phyloP scores from a whole-genome alignment of 148 eudicot species.

The Selenicereus undatus region DNA sequence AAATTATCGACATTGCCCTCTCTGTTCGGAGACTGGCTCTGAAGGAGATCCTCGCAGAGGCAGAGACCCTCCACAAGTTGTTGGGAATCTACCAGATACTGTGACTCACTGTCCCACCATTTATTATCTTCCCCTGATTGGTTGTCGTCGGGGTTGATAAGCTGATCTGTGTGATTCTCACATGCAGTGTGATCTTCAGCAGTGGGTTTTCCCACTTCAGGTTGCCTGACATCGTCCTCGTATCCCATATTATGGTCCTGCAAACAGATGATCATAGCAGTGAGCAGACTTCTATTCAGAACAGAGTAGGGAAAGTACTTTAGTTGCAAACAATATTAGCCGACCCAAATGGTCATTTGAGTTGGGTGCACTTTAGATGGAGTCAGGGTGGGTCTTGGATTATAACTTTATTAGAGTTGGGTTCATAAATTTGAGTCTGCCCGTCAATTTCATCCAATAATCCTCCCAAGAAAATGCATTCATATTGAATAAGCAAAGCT shows the following conservation, averaged over 20 bases:
- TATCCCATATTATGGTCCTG: slow-evolving; percentile 32
- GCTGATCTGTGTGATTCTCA: slow-evolving; percentile 32
- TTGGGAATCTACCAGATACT: slow-evolving; percentile 63
- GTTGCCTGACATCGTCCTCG: slow-evolving; percentile 28
- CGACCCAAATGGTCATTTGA: no score
- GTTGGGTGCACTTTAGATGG: no score
- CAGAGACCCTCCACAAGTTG: slow-evolving; percentile 81
- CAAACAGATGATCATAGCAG: background rate
- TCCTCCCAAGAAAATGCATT: background rate
- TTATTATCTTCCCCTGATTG: slow-evolving; percentile 45
- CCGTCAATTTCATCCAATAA: background rate
- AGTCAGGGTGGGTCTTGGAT: no score
- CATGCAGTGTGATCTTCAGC: slow-evolving; percentile 23
- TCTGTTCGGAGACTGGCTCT: slow-evolving; percentile 61
- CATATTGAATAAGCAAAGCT: background rate
- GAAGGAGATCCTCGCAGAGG: slow-evolving; percentile 68
- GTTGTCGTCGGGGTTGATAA: slow-evolving; percentile 28
- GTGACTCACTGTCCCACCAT: slow-evolving; percentile 74
- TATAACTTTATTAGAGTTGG: no score
- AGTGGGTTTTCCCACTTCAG: slow-evolving; percentile 18
- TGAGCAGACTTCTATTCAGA: no score
- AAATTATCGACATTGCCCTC: slow-evolving; percentile 31
- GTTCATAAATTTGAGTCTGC: no score
- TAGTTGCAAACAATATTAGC: no score
- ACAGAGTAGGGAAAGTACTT: no score